Base-by-base conservation (phyloP, 768 basidiomycete genomes). In the Panus rudis region DNA sequence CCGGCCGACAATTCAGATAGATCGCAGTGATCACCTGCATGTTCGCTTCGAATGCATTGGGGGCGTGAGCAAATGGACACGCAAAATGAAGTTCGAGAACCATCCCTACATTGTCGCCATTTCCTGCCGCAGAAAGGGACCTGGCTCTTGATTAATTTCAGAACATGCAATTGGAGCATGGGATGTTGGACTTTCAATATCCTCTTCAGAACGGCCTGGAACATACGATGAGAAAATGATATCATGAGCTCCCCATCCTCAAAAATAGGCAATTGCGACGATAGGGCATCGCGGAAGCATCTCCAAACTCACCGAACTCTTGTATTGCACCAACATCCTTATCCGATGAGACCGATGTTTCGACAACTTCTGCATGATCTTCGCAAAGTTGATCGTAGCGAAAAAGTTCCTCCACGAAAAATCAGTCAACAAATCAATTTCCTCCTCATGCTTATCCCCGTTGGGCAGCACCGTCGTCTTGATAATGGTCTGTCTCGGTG, bases 21-120 rank as follows among this genome's bases (percentile, higher is more conserved):
- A 99, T 97, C 14, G 93, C 82, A 7, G 96, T 99, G 53, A 99
- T 98, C 43, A 98, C 89, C 66, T 99, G 98, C 96, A 99, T 99
- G 62, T 98, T 99, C 17, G 91, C 94, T 98, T 57, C 12, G 12
- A n/a, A 41, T 30, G 41, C 45, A 37, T 10, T 23, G 20, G 6
- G 45, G 22, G 38, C 37, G 30, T 43, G 35, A 47, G 39, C 24
- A 26, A 28, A 25, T 34, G 26, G 24, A 3, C n/a, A 30, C 20
- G 27, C 41, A 17, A 17, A 16, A 43, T 31, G 41, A 43, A 41
- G 37, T 38, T 35, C n/a, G 16, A 22, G 39, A 33, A 17, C 28
- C 37, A n/a, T n/a, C 14, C 78, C 54, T 64, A 96, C 93, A 86
- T 69, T 96, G 92, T 39, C 94, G 75, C 96, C 96, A 99, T 66